Percentiles rank a stretch among this genome's conserved stretches.
phyloP scores from a whole-genome alignment of 2,329 filamentous ascomycete species.

The Mycosphaerella sp. region DNA sequence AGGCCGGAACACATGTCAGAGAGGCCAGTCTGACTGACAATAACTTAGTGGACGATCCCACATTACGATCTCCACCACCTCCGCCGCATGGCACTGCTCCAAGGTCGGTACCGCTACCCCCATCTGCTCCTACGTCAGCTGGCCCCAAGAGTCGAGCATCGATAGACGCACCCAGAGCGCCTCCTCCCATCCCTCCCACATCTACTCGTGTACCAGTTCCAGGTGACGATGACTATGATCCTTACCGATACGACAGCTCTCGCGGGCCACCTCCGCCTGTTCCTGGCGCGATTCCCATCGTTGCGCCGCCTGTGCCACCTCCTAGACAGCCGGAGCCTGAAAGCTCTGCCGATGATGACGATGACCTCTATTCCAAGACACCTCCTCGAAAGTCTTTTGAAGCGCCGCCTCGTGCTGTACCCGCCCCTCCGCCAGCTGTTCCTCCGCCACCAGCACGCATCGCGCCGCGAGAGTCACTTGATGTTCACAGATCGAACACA shows the following conservation, averaged over 20 bases:
- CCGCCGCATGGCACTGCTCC: conserved; percentile 36
- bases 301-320: conserved; percentile 33
- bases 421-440: conserved; percentile 42
- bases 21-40: conserved; percentile 69
- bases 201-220: conserved; percentile 40
- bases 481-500: conserved; percentile 51
- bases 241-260: conserved; percentile 47
- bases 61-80: conserved; percentile 40
- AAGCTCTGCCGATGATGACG: conserved; percentile 41
- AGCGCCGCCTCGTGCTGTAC: conserved; percentile 35
- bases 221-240: conserved; percentile 60
- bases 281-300: conserved; percentile 23
- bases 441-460: conserved; percentile 35
- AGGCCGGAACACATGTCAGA: conserved; percentile 60
- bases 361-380: conserved; percentile 45
- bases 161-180: conserved; percentile 63
- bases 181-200: conserved; percentile 56
- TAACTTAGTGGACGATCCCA: conserved; percentile 50
- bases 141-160: conserved; percentile 52
- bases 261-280: conserved; percentile 28
- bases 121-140: conserved; percentile 42
- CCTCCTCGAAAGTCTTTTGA: conserved; percentile 35
- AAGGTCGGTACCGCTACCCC: conserved; percentile 50
- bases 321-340: conserved; percentile 31
- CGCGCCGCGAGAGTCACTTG: conserved; percentile 47